phyloP scores from a whole-genome alignment of 2,329 filamentous ascomycete genomes.

The Alternaria gaisen region DNA sequence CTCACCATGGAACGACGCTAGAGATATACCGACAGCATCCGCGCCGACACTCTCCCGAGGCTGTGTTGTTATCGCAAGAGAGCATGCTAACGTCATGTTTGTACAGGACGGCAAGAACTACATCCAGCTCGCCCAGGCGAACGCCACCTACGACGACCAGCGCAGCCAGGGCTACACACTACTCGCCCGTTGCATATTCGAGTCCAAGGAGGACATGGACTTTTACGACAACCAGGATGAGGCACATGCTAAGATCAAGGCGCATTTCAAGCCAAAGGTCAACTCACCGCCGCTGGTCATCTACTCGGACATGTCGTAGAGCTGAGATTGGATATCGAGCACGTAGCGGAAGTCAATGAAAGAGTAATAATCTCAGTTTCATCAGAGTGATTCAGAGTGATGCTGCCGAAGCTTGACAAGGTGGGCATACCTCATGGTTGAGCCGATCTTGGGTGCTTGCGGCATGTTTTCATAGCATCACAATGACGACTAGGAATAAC shows the following conservation, averaged over 20 bases:
- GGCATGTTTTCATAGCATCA: not conserved
- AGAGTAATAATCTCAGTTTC: not conserved
- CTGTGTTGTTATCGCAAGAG: slow-evolving; percentile 1
- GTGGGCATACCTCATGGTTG: too few species aligned
- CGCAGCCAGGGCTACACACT: slow-evolving; percentile 73
- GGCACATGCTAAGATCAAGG: slow-evolving; percentile 63
- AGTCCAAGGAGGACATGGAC: slow-evolving; percentile 59
- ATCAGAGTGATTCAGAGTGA: not conserved
- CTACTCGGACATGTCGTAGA: slow-evolving; percentile 33
- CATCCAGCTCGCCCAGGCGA: slow-evolving; percentile 67
- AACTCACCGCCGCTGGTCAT: slow-evolving; percentile 38
- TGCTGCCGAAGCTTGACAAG: not conserved
- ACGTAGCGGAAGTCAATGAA: not conserved
- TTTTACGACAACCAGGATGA: slow-evolving; percentile 30
- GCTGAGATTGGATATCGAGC: not conserved
- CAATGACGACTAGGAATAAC: too few species aligned
- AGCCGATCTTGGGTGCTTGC: too few species aligned
- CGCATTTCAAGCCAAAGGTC: slow-evolving; percentile 37
- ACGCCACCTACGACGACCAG: slow-evolving; percentile 64
- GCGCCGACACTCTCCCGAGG: slow-evolving; percentile 3
- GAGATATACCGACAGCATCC: slow-evolving; percentile 4
- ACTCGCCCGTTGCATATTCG: slow-evolving; percentile 70
- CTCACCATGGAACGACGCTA: not conserved
- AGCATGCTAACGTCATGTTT: slow-evolving; percentile 17
- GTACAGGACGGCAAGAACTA: slow-evolving; percentile 74